Conservation (phyloP, 2,329 filamentous ascomycete genomes). For the Ceratocystis eucalypticola region DNA sequence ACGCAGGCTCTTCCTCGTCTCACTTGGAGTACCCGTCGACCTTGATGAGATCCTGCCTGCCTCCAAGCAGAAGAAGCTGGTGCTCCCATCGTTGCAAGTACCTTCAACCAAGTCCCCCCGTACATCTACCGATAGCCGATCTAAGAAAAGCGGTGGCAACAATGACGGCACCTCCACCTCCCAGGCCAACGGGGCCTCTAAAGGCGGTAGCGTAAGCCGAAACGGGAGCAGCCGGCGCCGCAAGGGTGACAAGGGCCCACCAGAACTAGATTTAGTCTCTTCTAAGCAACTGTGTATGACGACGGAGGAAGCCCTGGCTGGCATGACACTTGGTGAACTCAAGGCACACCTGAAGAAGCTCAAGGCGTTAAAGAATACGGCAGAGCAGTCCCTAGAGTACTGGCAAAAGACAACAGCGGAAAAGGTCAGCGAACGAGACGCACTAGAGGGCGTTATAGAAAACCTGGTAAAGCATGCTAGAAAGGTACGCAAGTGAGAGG, state of each 20-base stretch:
- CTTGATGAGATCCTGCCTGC: conserved; percentile 94
- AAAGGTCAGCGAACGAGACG: conserved; percentile 78
- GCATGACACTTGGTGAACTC: conserved; percentile 67
- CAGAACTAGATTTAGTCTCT: conserved; percentile 64
- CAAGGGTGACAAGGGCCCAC: conserved; percentile 52
- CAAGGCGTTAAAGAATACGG: conserved; percentile 54
- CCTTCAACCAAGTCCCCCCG: conserved; percentile 41
- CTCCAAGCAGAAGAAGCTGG: conserved; percentile 93
- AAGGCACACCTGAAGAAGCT: conserved; percentile 55
- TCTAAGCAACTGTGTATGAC: conserved; percentile 68
- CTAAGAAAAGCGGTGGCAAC: conserved; percentile 37
- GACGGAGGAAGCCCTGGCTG: conserved; percentile 68
- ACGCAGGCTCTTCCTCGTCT: conserved; percentile 86
- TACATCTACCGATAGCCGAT: conserved; percentile 41
- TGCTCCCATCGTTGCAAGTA: conserved; percentile 78
- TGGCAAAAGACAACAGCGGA: conserved; percentile 80
- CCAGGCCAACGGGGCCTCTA: neutral
- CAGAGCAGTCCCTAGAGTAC: conserved; percentile 68
- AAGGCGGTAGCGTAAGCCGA: neutral
- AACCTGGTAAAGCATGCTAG: conserved; percentile 86
- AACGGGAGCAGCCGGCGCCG: conserved; percentile 29
- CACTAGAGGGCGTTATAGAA: conserved; percentile 92
- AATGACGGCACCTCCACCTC: neutral
- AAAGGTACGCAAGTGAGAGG: conserved; percentile 58
- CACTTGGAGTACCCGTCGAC: conserved; percentile 87